Evolutionary conservation across 129 eudicot species (phyloP).

Genomic region (Tagetes erecta): DNA sequence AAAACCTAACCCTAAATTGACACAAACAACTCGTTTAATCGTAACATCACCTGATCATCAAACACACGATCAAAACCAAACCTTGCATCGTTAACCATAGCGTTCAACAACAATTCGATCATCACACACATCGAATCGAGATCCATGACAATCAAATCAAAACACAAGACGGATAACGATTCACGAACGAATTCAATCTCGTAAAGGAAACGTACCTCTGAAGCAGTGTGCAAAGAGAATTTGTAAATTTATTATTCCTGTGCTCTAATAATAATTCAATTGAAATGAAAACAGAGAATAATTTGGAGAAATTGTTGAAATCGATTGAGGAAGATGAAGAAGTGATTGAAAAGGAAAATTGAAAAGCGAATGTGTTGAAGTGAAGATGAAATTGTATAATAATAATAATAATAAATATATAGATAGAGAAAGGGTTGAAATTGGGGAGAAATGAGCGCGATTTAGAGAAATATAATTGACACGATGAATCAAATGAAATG

Average conservation of each 20-base stretch:
- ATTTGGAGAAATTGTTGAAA: neutral
- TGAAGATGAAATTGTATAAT: neutral
- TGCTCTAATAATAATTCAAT: neutral
- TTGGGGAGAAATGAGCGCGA: conserved; percentile 6
- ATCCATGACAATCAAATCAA: conserved; percentile 31
- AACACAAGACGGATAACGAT: neutral
- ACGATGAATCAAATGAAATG: too few species aligned
- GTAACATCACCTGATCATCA: conserved; percentile 24
- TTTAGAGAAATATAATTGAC: neutral
- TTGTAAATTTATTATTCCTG: neutral
- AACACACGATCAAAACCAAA: conserved; percentile 31
- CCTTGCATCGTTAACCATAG: conserved; percentile 25
- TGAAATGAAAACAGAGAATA: neutral
- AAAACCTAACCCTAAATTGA: conserved; percentile 32
- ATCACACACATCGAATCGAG: conserved; percentile 30
- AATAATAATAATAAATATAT: neutral
- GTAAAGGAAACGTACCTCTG: conserved; percentile 36
- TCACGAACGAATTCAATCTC: conserved; percentile 14
- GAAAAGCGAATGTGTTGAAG: conserved; percentile 6
- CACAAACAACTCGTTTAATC: conserved; percentile 27
- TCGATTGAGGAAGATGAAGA: neutral
- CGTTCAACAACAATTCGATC: conserved; percentile 9
- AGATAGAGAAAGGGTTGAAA: conserved; percentile 24
- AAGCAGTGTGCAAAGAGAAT: conserved; percentile 11
- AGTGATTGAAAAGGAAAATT: neutral